These are phyloP conservation scores for Simplicillium aogashimaense DNA, from an alignment of 2,329 filamentous ascomycete species.

Conservation along the genomic window DNA sequence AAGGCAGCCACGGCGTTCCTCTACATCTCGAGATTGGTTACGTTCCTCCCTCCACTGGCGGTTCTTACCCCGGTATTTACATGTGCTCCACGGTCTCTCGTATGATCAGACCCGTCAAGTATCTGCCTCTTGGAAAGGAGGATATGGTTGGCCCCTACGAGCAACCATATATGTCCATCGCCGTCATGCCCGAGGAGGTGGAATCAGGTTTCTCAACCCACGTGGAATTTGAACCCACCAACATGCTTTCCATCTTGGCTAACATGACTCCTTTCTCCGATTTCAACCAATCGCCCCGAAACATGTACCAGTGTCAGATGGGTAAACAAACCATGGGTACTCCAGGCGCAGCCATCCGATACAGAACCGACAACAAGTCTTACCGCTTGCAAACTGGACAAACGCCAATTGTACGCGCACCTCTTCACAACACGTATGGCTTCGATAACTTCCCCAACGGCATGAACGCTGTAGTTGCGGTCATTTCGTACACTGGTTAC, in stretches of 20 bases:
- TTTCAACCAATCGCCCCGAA: slow-evolving; percentile 96
- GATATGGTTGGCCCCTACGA: slow-evolving; percentile 91
- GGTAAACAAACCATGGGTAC: slow-evolving; percentile 99
- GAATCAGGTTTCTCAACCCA: slow-evolving; percentile 84
- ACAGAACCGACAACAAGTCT: slow-evolving; percentile 94
- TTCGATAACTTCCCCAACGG: slow-evolving; percentile 98
- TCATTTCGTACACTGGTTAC: slow-evolving; percentile 97
- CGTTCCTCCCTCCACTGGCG: slow-evolving; percentile 76
- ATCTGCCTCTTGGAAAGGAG: slow-evolving; percentile 73
- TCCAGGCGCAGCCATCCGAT: slow-evolving; percentile 70
- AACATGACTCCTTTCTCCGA: slow-evolving; percentile 99
- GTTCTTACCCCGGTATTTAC: slow-evolving; percentile 94
- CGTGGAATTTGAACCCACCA: slow-evolving; percentile 87
- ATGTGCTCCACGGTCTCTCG: slow-evolving; percentile 78
- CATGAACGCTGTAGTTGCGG: slow-evolving; percentile 88
- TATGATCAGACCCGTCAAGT: slow-evolving; percentile 89
- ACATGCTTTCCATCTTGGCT: slow-evolving; percentile 93
- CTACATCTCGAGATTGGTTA: slow-evolving; percentile 84
- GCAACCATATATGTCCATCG: slow-evolving; percentile 97
- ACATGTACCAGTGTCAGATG: slow-evolving; percentile 99
- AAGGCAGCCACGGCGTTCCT: slow-evolving; percentile 72
- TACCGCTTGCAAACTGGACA: slow-evolving; percentile 94
- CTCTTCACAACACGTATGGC: slow-evolving; percentile 90
- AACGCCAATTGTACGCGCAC: slow-evolving; percentile 84
- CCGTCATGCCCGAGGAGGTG: slow-evolving; percentile 80